Evolutionary conservation across 495 filamentous ascomycete genomes (phyloP), one percentile per base, ranked within the genome.

Genomic region (Penicillium robsamsonii): DNA sequence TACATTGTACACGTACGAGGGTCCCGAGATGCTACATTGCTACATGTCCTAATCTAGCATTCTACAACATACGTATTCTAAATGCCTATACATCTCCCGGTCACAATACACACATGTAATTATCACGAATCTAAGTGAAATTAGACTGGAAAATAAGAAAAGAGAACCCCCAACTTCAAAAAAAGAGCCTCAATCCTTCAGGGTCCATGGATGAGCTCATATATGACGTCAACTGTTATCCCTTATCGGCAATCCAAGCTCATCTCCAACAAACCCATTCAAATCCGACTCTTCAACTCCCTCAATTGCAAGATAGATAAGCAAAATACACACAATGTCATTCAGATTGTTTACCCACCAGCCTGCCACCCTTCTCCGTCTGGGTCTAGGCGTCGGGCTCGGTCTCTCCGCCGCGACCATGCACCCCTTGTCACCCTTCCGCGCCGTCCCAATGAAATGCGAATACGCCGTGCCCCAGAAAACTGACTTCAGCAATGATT

Each of bases 361-460:
- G 29, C 63, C 70, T 22, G 42, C 71, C 54, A 58, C 50, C 12
- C 50, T 71, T 44, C 58, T 74, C 50, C 68, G 71, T 38, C 62
- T 74, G 22, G 72, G 75, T 31, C 63, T 81, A 51, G 73, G 76
- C 58, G 60, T 80, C 50, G 66, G 75, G 53, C 58, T 77, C 54
- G 64, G 69, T 40, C 61, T 74, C 56, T 60, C 63, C 45, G 61
- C 58, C 29, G 66, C 63, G 50, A 59, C 70, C 50, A 62, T 74
- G 7, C 65, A 70, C 52, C 68, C 71, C 0, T 57, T 66, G 27
- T 74, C 70, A 12, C 74, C 74, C 59, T 71, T 77, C 61, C 72
- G 70, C 56, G 50, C 70, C 17, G 25, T 66, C 41, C 74, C 74
- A 15, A 64, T 77, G 24, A 73, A 68, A 66, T 76, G 72, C 58